These are phyloP conservation scores for Gremmenia infestans DNA, from an alignment of 2,329 filamentous ascomycete species.

Conservation along the genomic window DNA sequence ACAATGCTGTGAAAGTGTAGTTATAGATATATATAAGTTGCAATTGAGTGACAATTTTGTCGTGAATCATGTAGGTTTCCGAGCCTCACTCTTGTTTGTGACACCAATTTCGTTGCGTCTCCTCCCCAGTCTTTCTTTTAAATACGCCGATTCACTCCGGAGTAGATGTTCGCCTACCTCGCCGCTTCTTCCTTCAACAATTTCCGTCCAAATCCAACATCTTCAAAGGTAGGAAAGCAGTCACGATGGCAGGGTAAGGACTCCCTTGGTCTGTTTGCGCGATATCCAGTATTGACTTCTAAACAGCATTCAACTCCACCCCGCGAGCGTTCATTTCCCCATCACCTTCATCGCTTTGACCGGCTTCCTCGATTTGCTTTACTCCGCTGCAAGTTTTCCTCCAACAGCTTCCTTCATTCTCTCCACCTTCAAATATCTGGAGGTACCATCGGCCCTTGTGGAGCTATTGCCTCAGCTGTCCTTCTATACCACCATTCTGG, in stretches of 20 bases:
- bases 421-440: background rate
- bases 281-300: background rate
- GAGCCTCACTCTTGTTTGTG: too few species aligned
- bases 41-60: too few species aligned
- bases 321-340: constrained; percentile 15
- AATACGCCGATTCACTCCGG: too few species aligned
- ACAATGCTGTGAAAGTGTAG: background rate
- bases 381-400: background rate
- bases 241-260: constrained; percentile 4
- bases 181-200: background rate
- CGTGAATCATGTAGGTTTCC: background rate
- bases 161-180: background rate
- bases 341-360: constrained; percentile 13
- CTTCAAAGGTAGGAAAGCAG: background rate
- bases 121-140: too few species aligned
- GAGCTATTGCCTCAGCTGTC: constrained; percentile 6
- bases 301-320: constrained; percentile 12
- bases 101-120: too few species aligned
- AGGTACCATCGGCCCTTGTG: background rate
- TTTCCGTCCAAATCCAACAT: constrained; percentile 14
- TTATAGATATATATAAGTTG: too few species aligned
- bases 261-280: background rate
- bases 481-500: constrained; percentile 12
- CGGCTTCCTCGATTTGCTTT: constrained; percentile 8
- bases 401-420: background rate